phyloP scores from a whole-genome alignment of 257 asterid genomes.

The Lavandula angustifolia region DNA sequence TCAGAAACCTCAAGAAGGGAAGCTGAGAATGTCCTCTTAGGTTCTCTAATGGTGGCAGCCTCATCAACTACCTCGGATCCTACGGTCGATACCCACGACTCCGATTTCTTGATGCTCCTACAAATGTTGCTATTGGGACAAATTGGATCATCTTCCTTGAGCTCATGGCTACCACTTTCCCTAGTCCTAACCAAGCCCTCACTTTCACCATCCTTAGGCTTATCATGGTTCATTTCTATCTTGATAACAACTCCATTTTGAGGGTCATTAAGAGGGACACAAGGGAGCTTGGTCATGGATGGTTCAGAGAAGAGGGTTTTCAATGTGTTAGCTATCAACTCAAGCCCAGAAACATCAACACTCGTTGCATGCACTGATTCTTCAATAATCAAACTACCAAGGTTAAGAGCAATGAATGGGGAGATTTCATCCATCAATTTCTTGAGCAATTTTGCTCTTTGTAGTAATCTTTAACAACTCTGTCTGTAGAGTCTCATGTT shows the following conservation, averaged over 20 bases:
- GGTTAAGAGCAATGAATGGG: slow-evolving; percentile 43
- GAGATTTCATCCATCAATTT: slow-evolving; percentile 47
- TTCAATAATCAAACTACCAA: slow-evolving; percentile 50
- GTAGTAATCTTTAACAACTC: background rate
- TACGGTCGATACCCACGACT: slow-evolving; percentile 29
- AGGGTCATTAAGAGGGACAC: slow-evolving; percentile 35
- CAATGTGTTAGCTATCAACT: slow-evolving; percentile 42
- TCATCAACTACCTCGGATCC: slow-evolving; percentile 41
- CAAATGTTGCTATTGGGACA: slow-evolving; percentile 27
- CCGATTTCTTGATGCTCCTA: slow-evolving; percentile 36
- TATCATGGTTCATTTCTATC: slow-evolving; percentile 37
- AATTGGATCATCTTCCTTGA: slow-evolving; percentile 31
- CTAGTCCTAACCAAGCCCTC: slow-evolving; percentile 19
- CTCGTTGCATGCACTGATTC: slow-evolving; percentile 47
- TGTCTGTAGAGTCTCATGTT: slow-evolving; percentile 2
- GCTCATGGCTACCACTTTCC: slow-evolving; percentile 34
- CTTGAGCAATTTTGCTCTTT: slow-evolving; percentile 15
- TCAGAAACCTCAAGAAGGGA: slow-evolving; percentile 49
- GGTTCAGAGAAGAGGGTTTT: slow-evolving; percentile 31
- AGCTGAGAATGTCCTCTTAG: slow-evolving; percentile 42
- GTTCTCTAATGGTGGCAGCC: slow-evolving; percentile 30
- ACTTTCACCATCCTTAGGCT: slow-evolving; percentile 29
- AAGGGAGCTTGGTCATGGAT: slow-evolving; percentile 52
- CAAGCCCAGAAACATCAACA: slow-evolving; percentile 50
- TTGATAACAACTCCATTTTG: slow-evolving; percentile 38